Base-by-base conservation (phyloP, 805 yeast genomes). In the Zygosaccharomyces lentus region DNA sequence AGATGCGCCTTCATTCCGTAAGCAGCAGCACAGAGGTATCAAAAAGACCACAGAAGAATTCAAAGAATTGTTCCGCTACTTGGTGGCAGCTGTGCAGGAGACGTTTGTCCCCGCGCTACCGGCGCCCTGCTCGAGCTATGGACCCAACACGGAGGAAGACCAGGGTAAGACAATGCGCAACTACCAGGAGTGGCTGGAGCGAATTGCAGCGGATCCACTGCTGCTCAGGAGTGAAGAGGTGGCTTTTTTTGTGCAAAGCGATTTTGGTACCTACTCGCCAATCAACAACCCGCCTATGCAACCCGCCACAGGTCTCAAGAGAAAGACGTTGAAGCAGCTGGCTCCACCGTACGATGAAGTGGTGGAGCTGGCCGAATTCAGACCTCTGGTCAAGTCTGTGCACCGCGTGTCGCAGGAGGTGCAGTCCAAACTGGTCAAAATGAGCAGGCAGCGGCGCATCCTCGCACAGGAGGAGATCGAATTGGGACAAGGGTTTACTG, bases 61-160 rank as follows among this genome's bases (percentile, higher is more conserved):
- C 53, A 78, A 77, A 26, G 78, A 81, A 49, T 78, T 93, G 57
- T 87, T 86, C 66, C 80, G 80, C 53, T 91, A 85, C 61, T 69
- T 93, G 51, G 80, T 81, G 46, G 81, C 82, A 16, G 86, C 95
- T 31, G 84, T 89, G 58, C 82, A 91, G 26, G 98, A 93, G 64
- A 90, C 93, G 46, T 89, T 91, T 67, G 89, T 93, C 3, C 97
- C 98, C 0, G 81, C 95, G 5, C 71, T 93, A 34, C 97, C 98
- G 0, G 69, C 73, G 16, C 72, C 93, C 1, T 75, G 72, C 6
- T 84, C 96, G 1, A 76, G 89, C 15, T 90, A 81, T 59, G 95
- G 96, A 21, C 71, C 80, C n/a, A 86, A 86, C 43, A 86, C 90
- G 37, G 84, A 84, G 24, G 97, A 91, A 51, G 95, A 87, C 58